Percentiles rank a stretch among this genome's conserved stretches.
Evolutionary conservation across 768 basidiomycete species (phyloP).

Genomic region (Russula vinacea): DNA sequence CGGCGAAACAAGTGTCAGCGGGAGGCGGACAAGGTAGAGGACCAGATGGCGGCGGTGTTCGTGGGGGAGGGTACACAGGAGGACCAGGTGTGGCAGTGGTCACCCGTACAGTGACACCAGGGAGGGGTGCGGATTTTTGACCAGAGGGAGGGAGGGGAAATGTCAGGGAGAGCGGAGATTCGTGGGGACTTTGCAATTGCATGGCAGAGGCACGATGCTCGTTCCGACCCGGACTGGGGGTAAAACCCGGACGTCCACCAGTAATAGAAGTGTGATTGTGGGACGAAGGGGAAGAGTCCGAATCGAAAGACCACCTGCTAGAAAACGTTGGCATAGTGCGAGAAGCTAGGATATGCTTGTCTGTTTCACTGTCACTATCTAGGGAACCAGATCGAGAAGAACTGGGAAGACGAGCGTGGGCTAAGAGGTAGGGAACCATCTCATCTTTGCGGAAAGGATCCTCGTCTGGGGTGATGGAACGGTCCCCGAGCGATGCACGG

Average conservation of each 20-base stretch:
- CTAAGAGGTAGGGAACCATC: background rate
- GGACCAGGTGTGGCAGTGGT: conserved; percentile 12
- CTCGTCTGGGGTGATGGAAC: conserved; percentile 27
- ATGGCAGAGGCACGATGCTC: background rate
- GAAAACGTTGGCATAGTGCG: conserved; percentile 16
- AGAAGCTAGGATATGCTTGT: conserved; percentile 1
- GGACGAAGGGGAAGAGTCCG: conserved; percentile 14
- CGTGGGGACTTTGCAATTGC: background rate
- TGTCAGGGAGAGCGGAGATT: conserved; percentile 25
- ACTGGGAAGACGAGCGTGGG: background rate
- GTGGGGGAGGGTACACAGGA: conserved; percentile 21
- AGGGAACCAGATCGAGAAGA: conserved; percentile 5
- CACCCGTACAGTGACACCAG: conserved; percentile 21
- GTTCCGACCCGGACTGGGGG: conserved; percentile 1
- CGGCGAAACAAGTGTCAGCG: no score
- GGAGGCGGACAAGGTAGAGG: conserved; percentile 20
- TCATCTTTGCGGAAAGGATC: conserved; percentile 30
- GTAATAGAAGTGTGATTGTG: background rate
- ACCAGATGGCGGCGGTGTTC: conserved; percentile 13
- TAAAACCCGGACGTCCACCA: background rate
- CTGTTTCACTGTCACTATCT: background rate
- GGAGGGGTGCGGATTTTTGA: background rate
- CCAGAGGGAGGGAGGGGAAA: conserved; percentile 26
- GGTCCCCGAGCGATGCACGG: conserved; percentile 1
- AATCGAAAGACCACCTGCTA: conserved; percentile 17